phyloP scores from a whole-genome alignment of 495 filamentous ascomycete genomes.

The Talaromyces nanjingensis region DNA sequence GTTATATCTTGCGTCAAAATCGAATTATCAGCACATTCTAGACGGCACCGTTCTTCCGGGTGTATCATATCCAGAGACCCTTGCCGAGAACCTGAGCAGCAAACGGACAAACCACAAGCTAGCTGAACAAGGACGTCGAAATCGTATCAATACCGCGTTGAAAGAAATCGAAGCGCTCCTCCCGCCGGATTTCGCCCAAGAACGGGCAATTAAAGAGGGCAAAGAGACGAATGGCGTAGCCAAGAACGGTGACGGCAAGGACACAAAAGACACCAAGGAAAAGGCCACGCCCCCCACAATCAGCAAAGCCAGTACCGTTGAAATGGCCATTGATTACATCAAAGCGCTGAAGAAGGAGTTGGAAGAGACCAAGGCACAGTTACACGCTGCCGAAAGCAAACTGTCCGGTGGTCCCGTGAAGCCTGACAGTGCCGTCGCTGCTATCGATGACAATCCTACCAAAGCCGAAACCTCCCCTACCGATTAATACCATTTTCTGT shows the following conservation, averaged over 20 bases:
- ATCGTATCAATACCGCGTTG: slow-evolving; percentile 89
- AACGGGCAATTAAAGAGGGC: slow-evolving; percentile 28
- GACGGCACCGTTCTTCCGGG: slow-evolving; percentile 88
- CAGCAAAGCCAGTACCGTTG: slow-evolving; percentile 94
- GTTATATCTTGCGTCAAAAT: slow-evolving; percentile 82
- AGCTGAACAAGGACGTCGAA: slow-evolving; percentile 89
- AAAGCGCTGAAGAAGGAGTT: slow-evolving; percentile 71
- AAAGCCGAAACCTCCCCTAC: not conserved
- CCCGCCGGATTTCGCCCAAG: slow-evolving; percentile 44
- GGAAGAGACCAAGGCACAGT: slow-evolving; percentile 54
- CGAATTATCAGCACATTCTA: slow-evolving; percentile 95
- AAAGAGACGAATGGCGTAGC: slow-evolving; percentile 13
- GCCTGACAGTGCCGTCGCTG: not conserved
- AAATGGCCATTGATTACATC: slow-evolving; percentile 94
- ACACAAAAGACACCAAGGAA: slow-evolving; percentile 17
- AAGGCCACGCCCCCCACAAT: slow-evolving; percentile 50
- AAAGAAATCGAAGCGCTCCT: slow-evolving; percentile 85
- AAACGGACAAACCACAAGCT: slow-evolving; percentile 98
- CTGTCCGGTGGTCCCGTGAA: slow-evolving; percentile 19
- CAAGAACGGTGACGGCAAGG: slow-evolving; percentile 14
- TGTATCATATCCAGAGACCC: slow-evolving; percentile 80
- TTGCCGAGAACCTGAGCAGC: slow-evolving; percentile 88
- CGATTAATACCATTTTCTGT: not conserved
- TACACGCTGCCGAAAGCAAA: slow-evolving; percentile 58
- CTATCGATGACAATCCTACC: not conserved